phyloP scores from a whole-genome alignment of 2,329 filamentous ascomycete genomes.

The Zopfia rhizophila region DNA sequence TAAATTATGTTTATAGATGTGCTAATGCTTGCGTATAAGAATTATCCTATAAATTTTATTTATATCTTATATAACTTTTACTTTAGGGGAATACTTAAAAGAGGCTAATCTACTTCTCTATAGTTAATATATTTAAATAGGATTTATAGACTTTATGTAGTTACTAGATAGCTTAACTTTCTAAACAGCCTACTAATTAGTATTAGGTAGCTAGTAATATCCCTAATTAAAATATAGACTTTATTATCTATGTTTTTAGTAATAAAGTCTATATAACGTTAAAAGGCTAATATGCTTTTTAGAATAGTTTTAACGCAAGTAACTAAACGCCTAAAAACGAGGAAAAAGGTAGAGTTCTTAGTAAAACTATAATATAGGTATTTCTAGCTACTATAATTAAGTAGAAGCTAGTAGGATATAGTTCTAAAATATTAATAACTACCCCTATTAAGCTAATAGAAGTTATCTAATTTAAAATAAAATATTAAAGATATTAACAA shows the following conservation, averaged over 20 bases:
- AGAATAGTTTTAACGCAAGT: constrained; percentile 1
- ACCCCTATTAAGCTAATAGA: constrained; percentile 6
- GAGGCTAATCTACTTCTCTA: constrained; percentile 2
- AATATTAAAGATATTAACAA: constrained; percentile 32
- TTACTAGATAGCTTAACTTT: constrained; percentile 5
- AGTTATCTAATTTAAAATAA: constrained; percentile 13
- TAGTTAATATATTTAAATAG: constrained; percentile 13
- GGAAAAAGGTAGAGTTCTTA: constrained; percentile 4
- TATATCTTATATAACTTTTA: too few species aligned
- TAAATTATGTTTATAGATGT: too few species aligned
- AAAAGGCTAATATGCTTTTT: constrained; percentile 5
- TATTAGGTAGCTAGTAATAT: constrained; percentile 7
- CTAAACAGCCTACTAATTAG: constrained; percentile 18
- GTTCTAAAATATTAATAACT: constrained; percentile 10
- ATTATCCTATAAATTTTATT: too few species aligned
- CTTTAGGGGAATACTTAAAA: constrained; percentile 8
- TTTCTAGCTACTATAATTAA: constrained; percentile 1
- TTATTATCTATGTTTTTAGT: constrained; percentile 7
- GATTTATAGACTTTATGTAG: constrained; percentile 5
- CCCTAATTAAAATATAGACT: constrained; percentile 10
- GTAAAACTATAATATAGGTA: constrained; percentile 4
- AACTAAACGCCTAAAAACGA: not conserved
- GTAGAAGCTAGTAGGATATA: constrained; percentile 5
- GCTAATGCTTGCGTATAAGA: too few species aligned
- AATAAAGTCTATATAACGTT: constrained; percentile 9